A percentile compares a stretch with the other conserved stretches of the same genome.
phyloP scores from a whole-genome alignment of 208 protist genomes.

The Acanthamoeba lenticulata region DNA sequence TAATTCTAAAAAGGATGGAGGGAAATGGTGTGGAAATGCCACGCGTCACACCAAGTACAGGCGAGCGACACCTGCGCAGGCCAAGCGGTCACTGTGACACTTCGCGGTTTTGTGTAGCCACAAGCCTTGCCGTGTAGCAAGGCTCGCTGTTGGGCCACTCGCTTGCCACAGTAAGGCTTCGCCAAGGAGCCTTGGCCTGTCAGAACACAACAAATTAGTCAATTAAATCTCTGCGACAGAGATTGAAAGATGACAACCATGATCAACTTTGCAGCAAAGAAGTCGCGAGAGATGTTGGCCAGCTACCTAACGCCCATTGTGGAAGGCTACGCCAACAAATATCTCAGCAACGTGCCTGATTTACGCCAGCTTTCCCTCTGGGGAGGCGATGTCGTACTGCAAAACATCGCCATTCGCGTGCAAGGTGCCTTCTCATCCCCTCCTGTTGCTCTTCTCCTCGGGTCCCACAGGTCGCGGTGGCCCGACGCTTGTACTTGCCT shows the following conservation, averaged over 20 bases:
- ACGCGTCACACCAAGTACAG: no score
- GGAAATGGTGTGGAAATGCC: no score
- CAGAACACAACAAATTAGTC: no score
- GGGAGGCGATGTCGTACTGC: conserved; percentile 47
- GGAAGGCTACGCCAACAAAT: conserved; percentile 57
- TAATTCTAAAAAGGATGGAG: neutral
- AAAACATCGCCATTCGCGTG: conserved; percentile 50
- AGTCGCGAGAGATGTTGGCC: conserved; percentile 35
- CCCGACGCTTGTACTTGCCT: no score
- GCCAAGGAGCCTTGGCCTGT: no score
- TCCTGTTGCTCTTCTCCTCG: neutral
- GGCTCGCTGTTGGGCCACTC: no score
- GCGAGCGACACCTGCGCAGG: no score
- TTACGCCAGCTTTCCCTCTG: conserved; percentile 58
- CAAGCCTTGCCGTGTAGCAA: no score
- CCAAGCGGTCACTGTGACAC: no score
- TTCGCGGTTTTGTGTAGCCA: no score
- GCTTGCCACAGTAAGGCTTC: no score
- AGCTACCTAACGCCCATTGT: conserved; percentile 60
- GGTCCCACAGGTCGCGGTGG: neutral
- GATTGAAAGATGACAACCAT: neutral
- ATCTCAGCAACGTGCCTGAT: conserved; percentile 43
- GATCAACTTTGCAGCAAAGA: conserved; percentile 27
- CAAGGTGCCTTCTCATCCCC: neutral
- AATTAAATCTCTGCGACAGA: no score